Conservation (phyloP, 78 protist genomes). For the Dictyostelium intermedium region DNA sequence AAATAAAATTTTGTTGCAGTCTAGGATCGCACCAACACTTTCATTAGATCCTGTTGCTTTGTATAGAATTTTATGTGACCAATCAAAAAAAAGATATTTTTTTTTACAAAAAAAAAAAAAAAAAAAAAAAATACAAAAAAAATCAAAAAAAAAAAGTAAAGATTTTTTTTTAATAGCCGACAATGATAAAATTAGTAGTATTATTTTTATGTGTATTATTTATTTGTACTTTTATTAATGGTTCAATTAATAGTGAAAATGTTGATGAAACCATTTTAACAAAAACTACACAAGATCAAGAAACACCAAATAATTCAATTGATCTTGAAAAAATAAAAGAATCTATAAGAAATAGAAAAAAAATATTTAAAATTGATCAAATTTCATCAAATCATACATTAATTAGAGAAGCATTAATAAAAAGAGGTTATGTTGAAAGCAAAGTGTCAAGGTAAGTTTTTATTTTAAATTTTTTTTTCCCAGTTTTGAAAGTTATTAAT, state of each 20-base stretch:
- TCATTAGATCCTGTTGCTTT: no score
- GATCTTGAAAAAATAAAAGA: background rate
- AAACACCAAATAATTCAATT: background rate
- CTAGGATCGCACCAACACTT: no score
- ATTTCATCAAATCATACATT: conserved; percentile 8
- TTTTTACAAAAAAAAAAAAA: no score
- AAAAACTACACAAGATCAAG: background rate
- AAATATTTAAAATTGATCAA: conserved; percentile 9
- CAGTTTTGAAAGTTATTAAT: no score
- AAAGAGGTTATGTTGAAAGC: conserved; percentile 1
- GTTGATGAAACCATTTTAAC: background rate
- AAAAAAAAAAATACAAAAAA: background rate
- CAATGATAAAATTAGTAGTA: background rate
- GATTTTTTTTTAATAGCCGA: background rate
- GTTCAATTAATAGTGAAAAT: background rate
- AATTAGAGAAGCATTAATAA: background rate
- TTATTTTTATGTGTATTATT: background rate
- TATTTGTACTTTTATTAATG: background rate
- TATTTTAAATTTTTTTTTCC: no score
- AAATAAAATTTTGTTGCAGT: no score
- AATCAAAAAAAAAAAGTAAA: no score
- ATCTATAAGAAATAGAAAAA: background rate
- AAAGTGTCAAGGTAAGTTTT: background rate
- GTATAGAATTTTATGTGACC: no score
- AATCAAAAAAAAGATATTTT: no score